Percentiles rank a stretch among this genome's conserved stretches.
phyloP scores from a whole-genome alignment of 2,329 filamentous ascomycete species.

The Apiospora rasikravindrae region DNA sequence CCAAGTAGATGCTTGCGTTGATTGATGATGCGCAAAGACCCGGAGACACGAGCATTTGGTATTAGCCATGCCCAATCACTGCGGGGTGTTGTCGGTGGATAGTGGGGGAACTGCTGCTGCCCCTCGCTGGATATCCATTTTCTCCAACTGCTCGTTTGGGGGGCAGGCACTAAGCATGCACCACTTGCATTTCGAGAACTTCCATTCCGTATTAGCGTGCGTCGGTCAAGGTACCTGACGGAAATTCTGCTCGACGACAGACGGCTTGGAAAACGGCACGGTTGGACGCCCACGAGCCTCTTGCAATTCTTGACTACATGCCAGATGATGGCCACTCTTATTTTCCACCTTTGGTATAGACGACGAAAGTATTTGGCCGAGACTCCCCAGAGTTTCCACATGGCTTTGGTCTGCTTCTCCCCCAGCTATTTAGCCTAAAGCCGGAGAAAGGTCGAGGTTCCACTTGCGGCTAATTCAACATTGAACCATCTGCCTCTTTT shows the following conservation, averaged over 20 bases:
- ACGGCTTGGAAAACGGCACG: neutral
- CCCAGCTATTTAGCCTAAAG: constrained; percentile 22
- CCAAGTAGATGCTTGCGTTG: neutral
- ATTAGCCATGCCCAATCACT: constrained; percentile 12
- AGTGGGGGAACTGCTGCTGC: constrained; percentile 4
- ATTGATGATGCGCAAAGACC: neutral
- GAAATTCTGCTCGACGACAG: neutral
- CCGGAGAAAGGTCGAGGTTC: neutral
- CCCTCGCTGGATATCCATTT: neutral
- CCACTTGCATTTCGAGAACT: neutral
- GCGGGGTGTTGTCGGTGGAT: neutral
- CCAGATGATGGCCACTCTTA: neutral
- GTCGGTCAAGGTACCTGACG: neutral
- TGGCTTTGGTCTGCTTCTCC: neutral
- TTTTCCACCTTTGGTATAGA: neutral
- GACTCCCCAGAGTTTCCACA: neutral
- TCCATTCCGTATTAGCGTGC: neutral
- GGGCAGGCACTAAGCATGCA: neutral
- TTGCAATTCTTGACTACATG: neutral
- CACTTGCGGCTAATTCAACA: constrained; percentile 23
- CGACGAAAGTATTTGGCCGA: constrained; percentile 12
- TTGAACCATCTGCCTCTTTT: constrained; percentile 15
- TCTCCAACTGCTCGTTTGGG: constrained; percentile 7
- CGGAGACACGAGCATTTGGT: neutral
- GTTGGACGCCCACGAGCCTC: neutral